Base-by-base conservation (phyloP, 2,329 filamentous ascomycete genomes). In the Diplodia intermedia region DNA sequence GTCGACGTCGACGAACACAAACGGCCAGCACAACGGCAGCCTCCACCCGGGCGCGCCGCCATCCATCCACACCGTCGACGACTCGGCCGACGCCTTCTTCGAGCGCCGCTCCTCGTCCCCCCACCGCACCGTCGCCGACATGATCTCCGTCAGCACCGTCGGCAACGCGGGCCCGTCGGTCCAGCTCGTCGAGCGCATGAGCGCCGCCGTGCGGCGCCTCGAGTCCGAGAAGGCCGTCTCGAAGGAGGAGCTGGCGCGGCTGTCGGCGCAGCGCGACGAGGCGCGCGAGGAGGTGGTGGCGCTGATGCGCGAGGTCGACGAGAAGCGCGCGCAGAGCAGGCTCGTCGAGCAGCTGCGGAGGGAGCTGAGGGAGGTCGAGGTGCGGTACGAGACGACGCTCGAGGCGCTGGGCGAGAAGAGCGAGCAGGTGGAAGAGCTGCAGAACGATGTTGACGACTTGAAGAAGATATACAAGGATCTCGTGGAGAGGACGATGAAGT, bases 391-490 rank as follows among this genome's bases (percentile, higher is more conserved):
- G 77, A 95, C 93, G 15, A 96, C 93, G 69, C 83, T 99, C 65
- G 94, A 98, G 82, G 90, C 98, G 88, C 82, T 99, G 68, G 95
- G 95, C 1, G 95, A 99, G 86, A 97, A 97, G 86, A 97, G 93
- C 79, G 95, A 99, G 83, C 83, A 91, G 75, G 94, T 97, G 2
- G 93, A 97, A 76, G 95, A 99, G 83, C 82, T 99, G 72, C 89
- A 86, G 78, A 90, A 91, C 14, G 95, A 98, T 83, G 91, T 99
- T 65, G 85, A 89, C 71, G 95, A 99, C 83, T 85, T 99, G 78
- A 99, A 99, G 84, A 90, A 90, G 75, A 97, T 99, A 86, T 98
- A 98, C 82, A 88, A 93, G 72, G 94, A 98, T 77, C 81, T 99
- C 78, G 91, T 97, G 60, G 92, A 97, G 81, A 88, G 90, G 76